phyloP scores from a whole-genome alignment of 495 filamentous ascomycete genomes.

The Aspergillus campestris region DNA sequence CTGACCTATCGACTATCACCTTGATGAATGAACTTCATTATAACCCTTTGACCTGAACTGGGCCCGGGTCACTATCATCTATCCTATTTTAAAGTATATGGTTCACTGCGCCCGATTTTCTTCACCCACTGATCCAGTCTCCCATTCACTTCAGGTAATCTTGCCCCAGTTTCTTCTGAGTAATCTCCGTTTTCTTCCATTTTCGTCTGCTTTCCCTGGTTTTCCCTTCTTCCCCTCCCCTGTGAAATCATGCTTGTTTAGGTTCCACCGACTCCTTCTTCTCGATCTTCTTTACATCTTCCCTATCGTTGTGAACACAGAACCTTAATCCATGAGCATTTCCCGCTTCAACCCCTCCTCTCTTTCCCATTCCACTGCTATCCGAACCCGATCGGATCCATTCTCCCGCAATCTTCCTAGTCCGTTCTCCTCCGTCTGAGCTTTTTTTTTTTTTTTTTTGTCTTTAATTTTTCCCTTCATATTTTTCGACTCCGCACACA shows the following conservation, averaged over 20 bases:
- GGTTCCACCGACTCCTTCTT: neutral
- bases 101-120: too few relatives aligned
- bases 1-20: too few relatives aligned
- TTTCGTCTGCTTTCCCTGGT: neutral
- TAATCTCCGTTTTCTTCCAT: slow-evolving; percentile 3
- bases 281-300: neutral
- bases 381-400: slow-evolving; percentile 27
- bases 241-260: neutral
- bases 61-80: too few relatives aligned
- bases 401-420: slow-evolving; percentile 38
- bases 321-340: neutral
- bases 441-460: slow-evolving; percentile 14
- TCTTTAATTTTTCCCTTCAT: slow-evolving; percentile 4
- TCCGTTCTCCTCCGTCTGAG: slow-evolving; percentile 22
- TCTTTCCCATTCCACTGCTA: slow-evolving; percentile 3
- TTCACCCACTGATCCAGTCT: too few relatives aligned
- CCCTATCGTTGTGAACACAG: neutral
- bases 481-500: neutral
- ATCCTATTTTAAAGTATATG: too few relatives aligned
- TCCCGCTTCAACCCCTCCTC: slow-evolving; percentile 3
- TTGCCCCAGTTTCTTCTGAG: slow-evolving; percentile 1
- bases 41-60: too few relatives aligned
- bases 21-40: too few relatives aligned
- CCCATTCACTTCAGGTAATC: neutral
- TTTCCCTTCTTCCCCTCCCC: neutral